Percentiles rank a stretch among this genome's conserved stretches.
Conservation (phyloP, 2,329 filamentous ascomycete genomes). For the Rhynchosporium secalis region DNA sequence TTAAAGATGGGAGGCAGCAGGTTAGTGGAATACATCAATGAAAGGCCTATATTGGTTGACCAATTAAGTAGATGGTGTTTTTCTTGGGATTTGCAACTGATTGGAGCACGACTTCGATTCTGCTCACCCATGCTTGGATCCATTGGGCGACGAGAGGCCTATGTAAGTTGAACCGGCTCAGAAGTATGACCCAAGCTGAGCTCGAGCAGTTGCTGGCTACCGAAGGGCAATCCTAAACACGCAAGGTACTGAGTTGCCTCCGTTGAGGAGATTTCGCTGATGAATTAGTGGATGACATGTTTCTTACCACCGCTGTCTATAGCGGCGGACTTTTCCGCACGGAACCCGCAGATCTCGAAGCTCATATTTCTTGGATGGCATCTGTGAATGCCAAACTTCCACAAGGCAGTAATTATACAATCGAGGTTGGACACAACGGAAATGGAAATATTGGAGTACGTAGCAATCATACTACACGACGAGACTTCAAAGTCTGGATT, state of each 20-base stretch:
- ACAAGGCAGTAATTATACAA: conserved; percentile 51
- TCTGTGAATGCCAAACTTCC: conserved; percentile 46
- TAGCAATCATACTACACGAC: background rate
- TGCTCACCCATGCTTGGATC: conserved; percentile 29
- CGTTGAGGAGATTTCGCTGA: background rate
- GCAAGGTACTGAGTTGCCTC: conserved; percentile 13
- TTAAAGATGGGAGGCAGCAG: conserved; percentile 54
- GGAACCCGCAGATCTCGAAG: conserved; percentile 46
- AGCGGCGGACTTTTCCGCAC: conserved; percentile 47
- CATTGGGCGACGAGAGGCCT: conserved; percentile 30
- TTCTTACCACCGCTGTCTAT: conserved; percentile 43
- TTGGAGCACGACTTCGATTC: conserved; percentile 40
- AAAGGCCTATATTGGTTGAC: background rate
- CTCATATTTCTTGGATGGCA: conserved; percentile 45
- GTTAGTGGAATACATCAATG: conserved; percentile 1
- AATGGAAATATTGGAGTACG: conserved; percentile 47
- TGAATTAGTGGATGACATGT: conserved; percentile 56
- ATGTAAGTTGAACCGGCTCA: conserved; percentile 13
- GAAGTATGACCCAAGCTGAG: background rate
- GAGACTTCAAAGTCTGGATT: background rate
- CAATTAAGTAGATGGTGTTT: conserved; percentile 50
- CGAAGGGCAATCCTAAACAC: conserved; percentile 28
- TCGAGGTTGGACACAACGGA: conserved; percentile 55
- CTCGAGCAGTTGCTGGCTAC: conserved; percentile 22
- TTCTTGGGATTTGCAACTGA: conserved; percentile 52